phyloP scores from a whole-genome alignment of 2,329 filamentous ascomycete species.

The Penicillium brasilianum region DNA sequence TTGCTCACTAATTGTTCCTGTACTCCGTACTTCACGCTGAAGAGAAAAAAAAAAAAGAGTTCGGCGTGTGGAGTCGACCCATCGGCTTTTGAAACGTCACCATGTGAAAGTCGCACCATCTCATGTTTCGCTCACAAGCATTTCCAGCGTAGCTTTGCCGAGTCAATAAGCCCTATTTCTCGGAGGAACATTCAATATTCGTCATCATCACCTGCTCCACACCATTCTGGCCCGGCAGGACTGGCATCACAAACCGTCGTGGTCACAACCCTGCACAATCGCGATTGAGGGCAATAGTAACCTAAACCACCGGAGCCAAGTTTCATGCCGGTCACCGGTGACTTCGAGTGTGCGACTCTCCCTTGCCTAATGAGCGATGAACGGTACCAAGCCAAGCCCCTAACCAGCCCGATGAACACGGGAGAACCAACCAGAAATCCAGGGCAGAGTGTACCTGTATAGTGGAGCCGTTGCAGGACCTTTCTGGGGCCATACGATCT shows the following conservation, averaged over 20 bases:
- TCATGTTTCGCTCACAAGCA: conserved; percentile 12
- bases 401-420: neutral
- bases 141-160: neutral
- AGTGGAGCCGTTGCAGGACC: conserved; percentile 13
- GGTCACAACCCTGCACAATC: conserved; percentile 2
- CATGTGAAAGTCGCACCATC: conserved; percentile 25
- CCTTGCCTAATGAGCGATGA: neutral
- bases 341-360: neutral
- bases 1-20: neutral
- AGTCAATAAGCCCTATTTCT: neutral
- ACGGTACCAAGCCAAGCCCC: neutral
- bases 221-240: neutral
- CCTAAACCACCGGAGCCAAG: conserved; percentile 3
- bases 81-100: conserved; percentile 16
- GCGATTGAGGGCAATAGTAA: neutral
- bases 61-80: conserved; percentile 20
- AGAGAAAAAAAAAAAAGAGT: neutral
- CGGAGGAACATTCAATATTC: neutral
- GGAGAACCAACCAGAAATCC: neutral
- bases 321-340: neutral
- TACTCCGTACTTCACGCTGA: neutral
- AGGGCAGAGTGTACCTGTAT: neutral
- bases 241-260: neutral
- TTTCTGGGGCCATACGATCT: conserved; percentile 20
- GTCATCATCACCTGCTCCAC: conserved; percentile 1